A percentile compares a stretch with the other conserved stretches of the same genome.
These are phyloP conservation scores for Rhodotorula kratochvilovae DNA, from an alignment of 768 basidiomycete genomes.

Conservation along the genomic window DNA sequence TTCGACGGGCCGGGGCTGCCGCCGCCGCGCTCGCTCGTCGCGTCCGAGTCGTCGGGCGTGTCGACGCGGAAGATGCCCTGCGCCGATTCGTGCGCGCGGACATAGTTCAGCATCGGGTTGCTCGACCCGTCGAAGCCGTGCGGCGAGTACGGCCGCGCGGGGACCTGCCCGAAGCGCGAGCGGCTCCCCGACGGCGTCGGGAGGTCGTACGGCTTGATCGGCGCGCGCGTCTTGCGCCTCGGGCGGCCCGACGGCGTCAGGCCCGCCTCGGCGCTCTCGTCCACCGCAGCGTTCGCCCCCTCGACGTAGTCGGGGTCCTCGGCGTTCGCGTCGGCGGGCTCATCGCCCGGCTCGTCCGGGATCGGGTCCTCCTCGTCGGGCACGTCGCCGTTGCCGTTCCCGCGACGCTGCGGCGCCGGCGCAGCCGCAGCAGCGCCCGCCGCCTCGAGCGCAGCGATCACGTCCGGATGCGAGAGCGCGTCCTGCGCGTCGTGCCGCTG, in stretches of 20 bases:
- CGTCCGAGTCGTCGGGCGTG: conserved; percentile 17
- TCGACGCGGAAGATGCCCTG: conserved; percentile 4
- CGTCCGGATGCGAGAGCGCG: background rate
- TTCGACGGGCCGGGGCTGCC: background rate
- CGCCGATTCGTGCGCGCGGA: conserved; percentile 18
- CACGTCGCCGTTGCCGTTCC: background rate
- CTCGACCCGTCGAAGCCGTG: background rate
- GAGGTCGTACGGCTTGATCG: background rate
- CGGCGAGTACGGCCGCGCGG: background rate
- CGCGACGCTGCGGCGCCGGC: no score
- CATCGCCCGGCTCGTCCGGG: background rate
- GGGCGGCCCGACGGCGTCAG: background rate
- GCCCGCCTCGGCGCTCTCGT: background rate
- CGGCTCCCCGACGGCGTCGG: conserved; percentile 10
- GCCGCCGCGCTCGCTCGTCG: background rate
- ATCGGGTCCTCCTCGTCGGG: background rate
- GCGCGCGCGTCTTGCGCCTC: background rate
- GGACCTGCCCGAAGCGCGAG: background rate
- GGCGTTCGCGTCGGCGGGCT: background rate
- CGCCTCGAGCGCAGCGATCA: background rate
- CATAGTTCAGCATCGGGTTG: conserved; percentile 12
- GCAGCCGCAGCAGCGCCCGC: no score
- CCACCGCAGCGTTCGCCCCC: background rate
- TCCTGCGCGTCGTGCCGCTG: background rate
- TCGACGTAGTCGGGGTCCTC: background rate